Evolutionary conservation across 768 basidiomycete species (phyloP), one percentile per base, ranked within the genome.

Genomic region (Mycena indigotica): DNA sequence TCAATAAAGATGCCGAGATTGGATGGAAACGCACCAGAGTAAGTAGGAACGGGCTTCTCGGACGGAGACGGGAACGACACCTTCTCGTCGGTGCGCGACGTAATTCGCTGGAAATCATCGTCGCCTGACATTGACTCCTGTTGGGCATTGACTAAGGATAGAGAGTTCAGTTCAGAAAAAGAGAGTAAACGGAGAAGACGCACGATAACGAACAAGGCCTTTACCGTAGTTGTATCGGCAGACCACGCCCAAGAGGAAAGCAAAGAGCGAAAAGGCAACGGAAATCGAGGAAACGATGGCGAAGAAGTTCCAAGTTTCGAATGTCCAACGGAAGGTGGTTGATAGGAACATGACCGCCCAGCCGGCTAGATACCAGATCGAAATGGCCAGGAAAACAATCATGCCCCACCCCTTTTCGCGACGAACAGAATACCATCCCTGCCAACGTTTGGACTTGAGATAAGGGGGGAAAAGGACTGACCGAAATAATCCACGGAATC

Each of bases 381-480:
- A 84, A 48, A 89, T 61, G 16, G 75, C 65, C 56, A 93, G 76
- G 74, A 93, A 93, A 15, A 81, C 59, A 50, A 84, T 57, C 82
- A 85, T 89, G 16, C 76, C 79, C 10, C 78, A 56, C 57, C 79
- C 82, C 55, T 79, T 73, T 71, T 93, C 91, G 50, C 77, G 80
- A 35, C 90, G 86, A 50, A 88, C 83, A 29, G 85, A 81, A 65
- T 88, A 83, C 90, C 90, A 93, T 17, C 91, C 91, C 83, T 87
- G 53, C 5, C 25, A 53, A 32, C 56, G 17, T 46, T 55, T 38
- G 30, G 52, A 21, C 10, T 38, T 28, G 16, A 12, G 45, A 53
- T 52, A 28, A 29, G 28, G 50, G 55, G 26, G 17, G 17, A 32
- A 2, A 21, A 32, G n/a, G 19, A 69, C 77, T 60, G 69, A 85